phyloP scores from a whole-genome alignment of 208 protist genomes.

The Leishmania braziliensis region DNA sequence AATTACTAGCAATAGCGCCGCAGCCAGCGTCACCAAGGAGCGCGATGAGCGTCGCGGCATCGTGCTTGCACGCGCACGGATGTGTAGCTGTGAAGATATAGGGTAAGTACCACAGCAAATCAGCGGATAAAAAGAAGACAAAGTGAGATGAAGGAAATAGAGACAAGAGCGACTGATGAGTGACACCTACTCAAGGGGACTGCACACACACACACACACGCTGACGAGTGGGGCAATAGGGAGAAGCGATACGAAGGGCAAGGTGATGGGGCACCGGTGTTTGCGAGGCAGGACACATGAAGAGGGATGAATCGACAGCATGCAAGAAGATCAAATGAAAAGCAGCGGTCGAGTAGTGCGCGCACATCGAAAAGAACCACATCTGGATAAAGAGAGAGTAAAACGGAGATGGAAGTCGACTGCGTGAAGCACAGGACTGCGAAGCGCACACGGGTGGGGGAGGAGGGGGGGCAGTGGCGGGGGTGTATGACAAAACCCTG shows the following conservation, averaged over 20 bases:
- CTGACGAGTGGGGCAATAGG: neutral
- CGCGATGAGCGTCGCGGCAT: slow-evolving; percentile 1
- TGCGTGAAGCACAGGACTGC: neutral
- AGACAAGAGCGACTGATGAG: neutral
- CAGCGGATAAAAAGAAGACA: neutral
- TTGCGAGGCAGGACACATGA: neutral
- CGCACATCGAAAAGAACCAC: neutral
- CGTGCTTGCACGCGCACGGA: neutral
- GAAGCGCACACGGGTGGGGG: neutral
- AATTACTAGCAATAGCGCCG: slow-evolving; percentile 25
- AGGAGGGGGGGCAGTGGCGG: neutral
- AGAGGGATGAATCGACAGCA: neutral
- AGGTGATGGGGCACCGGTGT: neutral
- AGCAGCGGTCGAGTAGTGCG: neutral
- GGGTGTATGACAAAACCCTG: neutral
- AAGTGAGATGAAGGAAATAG: neutral
- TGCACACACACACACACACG: neutral
- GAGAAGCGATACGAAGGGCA: neutral
- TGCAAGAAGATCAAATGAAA: neutral
- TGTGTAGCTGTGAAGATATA: neutral
- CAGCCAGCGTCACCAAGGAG: slow-evolving; percentile 7
- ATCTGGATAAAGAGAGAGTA: neutral
- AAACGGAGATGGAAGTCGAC: neutral
- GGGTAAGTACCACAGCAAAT: neutral
- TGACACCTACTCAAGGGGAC: neutral